A percentile compares a stretch with the other conserved stretches of the same genome.
These are phyloP conservation scores for Nicotiana obtusifolia DNA, from an alignment of 257 asterid species.

Conservation along the genomic window DNA sequence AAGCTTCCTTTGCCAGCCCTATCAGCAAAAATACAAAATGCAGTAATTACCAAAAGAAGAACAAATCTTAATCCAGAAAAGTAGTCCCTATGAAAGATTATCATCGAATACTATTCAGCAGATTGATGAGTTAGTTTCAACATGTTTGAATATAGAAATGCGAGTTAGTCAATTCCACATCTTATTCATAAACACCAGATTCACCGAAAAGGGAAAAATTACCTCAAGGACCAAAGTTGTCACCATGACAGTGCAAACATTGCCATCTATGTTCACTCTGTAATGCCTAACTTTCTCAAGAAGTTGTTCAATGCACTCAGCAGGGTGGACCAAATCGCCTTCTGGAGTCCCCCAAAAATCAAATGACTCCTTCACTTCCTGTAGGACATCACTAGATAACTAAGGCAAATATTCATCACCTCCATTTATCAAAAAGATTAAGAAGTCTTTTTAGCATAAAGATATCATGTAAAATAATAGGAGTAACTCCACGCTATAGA, in stretches of 20 bases:
- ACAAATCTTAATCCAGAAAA: neutral
- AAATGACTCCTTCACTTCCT: conserved; percentile 27
- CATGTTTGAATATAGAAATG: neutral
- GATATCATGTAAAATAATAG: neutral
- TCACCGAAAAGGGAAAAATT: neutral
- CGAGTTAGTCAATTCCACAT: neutral
- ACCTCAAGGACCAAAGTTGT: conserved; percentile 21
- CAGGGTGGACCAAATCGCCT: conserved; percentile 26
- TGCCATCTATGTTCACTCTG: conserved; percentile 13
- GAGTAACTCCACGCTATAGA: neutral
- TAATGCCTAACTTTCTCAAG: conserved; percentile 25
- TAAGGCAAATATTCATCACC: conserved; percentile 1
- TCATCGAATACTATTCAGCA: neutral
- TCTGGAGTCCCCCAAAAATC: conserved; percentile 28
- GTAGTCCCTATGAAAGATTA: neutral
- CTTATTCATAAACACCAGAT: neutral
- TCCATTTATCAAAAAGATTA: neutral
- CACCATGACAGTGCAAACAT: conserved; percentile 18
- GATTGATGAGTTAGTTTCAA: neutral
- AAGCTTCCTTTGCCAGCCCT: conserved; percentile 28
- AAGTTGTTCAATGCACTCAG: conserved; percentile 21
- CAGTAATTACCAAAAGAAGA: neutral
- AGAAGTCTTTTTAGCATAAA: neutral
- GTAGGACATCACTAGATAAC: neutral
- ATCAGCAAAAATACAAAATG: neutral